Percentiles rank a stretch among this genome's conserved stretches.
Conservation (phyloP, 2,329 filamentous ascomycete genomes). For the Coniochaeta pulveracea region DNA sequence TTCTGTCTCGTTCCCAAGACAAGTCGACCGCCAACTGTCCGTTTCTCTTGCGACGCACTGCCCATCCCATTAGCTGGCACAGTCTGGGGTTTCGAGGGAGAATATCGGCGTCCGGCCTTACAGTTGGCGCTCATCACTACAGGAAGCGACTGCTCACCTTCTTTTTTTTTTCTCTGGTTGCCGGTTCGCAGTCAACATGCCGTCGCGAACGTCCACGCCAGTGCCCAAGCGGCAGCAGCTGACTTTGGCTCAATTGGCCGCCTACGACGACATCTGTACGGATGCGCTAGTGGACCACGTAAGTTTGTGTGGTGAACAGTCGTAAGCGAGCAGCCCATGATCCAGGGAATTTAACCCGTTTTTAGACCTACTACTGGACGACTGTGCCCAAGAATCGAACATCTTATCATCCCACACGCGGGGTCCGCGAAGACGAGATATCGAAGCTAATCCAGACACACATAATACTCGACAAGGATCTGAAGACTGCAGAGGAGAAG, state of each 20-base stretch:
- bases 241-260: conserved; percentile 76
- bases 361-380: conserved; percentile 89
- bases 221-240: conserved; percentile 56
- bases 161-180: too few relatives aligned
- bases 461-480: conserved; percentile 65
- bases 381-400: conserved; percentile 87
- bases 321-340: too few relatives aligned
- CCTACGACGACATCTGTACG: conserved; percentile 91
- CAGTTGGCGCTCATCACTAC: too few relatives aligned
- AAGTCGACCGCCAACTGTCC: too few relatives aligned
- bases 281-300: conserved; percentile 94
- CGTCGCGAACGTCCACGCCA: conserved; percentile 11
- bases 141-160: too few relatives aligned
- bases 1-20: too few relatives aligned
- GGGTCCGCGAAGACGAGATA: conserved; percentile 56
- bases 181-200: neutral
- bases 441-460: conserved; percentile 49
- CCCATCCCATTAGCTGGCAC: too few relatives aligned
- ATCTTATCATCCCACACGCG: conserved; percentile 75
- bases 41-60: too few relatives aligned
- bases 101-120: too few relatives aligned
- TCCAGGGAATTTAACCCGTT: conserved; percentile 8
- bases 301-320: conserved; percentile 25
- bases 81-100: too few relatives aligned
- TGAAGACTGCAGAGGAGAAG: conserved; percentile 57